A percentile compares a stretch with the other conserved stretches of the same genome.
These are phyloP conservation scores for Yarrowia sp. DNA, from an alignment of 805 yeast genomes.

Conservation along the genomic window DNA sequence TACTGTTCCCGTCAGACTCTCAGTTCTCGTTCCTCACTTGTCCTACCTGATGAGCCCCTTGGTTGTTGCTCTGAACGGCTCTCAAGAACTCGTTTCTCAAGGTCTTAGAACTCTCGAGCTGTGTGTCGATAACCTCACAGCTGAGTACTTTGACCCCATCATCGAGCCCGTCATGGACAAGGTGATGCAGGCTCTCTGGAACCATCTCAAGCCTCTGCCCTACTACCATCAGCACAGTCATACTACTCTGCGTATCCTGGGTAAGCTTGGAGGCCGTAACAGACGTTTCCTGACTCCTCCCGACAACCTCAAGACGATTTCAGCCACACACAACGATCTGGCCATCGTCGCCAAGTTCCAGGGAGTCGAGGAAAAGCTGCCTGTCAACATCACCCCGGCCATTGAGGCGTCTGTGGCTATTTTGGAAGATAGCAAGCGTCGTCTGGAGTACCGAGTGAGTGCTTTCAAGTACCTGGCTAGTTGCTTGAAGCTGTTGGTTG, in stretches of 20 bases:
- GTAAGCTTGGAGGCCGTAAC: constrained; percentile 95
- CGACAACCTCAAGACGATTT: constrained; percentile 55
- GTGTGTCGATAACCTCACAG: constrained; percentile 93
- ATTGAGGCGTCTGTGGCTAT: constrained; percentile 73
- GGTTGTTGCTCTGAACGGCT: constrained; percentile 84
- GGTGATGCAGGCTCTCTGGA: constrained; percentile 90
- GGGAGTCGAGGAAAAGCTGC: constrained; percentile 60
- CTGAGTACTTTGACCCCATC: constrained; percentile 95
- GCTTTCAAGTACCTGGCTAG: constrained; percentile 72
- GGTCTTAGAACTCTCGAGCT: constrained; percentile 92
- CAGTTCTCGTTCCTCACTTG: constrained; percentile 90
- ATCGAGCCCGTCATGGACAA: constrained; percentile 95
- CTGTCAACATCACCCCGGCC: constrained; percentile 81
- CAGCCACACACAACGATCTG: constrained; percentile 53
- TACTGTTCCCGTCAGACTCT: constrained; percentile 91
- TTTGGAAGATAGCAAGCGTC: constrained; percentile 58
- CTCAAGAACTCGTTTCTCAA: constrained; percentile 88
- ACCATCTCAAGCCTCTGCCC: constrained; percentile 85
- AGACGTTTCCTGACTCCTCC: constrained; percentile 80
- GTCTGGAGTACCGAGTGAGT: constrained; percentile 66
- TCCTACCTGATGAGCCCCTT: constrained; percentile 86
- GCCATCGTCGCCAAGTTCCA: constrained; percentile 67
- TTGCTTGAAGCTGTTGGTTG: constrained; percentile 66
- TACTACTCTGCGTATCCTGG: constrained; percentile 86
- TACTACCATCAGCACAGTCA: constrained; percentile 94